Evolutionary conservation across 768 basidiomycete species (phyloP).

Genomic region (Astraeus odoratus): DNA sequence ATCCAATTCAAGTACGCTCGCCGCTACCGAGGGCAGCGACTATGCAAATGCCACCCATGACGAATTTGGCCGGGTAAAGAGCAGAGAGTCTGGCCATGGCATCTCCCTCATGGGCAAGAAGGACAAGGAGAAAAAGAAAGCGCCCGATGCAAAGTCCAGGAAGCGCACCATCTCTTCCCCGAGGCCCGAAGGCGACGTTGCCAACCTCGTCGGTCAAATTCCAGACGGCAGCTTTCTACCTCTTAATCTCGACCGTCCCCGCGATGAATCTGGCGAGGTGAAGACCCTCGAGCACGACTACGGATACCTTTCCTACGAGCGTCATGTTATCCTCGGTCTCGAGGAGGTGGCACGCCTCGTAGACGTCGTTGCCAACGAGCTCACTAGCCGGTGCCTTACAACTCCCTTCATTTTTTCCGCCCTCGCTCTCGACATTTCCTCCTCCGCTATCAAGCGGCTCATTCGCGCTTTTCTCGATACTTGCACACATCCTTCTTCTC

Average conservation of each 20-base stretch:
- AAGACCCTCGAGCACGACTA: constrained; percentile 44
- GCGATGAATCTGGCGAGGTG: constrained; percentile 32
- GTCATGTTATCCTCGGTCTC: constrained; percentile 71
- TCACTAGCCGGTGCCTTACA: constrained; percentile 67
- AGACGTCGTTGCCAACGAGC: constrained; percentile 61
- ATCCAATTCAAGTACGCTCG: not conserved
- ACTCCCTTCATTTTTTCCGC: constrained; percentile 91
- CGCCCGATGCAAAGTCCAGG: constrained; percentile 27
- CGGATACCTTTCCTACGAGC: constrained; percentile 67
- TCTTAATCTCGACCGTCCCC: constrained; percentile 44
- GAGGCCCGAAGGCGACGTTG: constrained; percentile 27
- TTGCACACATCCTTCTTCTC: constrained; percentile 32
- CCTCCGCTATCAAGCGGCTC: constrained; percentile 66
- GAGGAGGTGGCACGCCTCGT: constrained; percentile 68
- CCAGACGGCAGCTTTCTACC: constrained; percentile 49
- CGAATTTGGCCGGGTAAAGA: constrained; percentile 60
- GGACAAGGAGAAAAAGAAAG: constrained; percentile 44
- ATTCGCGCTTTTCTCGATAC: constrained; percentile 76
- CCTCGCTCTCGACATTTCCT: constrained; percentile 78
- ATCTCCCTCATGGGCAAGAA: constrained; percentile 33
- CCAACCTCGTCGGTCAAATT: constrained; percentile 32
- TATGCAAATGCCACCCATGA: constrained; percentile 33
- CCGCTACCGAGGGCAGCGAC: constrained; percentile 2
- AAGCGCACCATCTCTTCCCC: constrained; percentile 37
- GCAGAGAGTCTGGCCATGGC: constrained; percentile 34